phyloP scores from a whole-genome alignment of 257 asterid genomes.

The Capsicum baccatum region DNA sequence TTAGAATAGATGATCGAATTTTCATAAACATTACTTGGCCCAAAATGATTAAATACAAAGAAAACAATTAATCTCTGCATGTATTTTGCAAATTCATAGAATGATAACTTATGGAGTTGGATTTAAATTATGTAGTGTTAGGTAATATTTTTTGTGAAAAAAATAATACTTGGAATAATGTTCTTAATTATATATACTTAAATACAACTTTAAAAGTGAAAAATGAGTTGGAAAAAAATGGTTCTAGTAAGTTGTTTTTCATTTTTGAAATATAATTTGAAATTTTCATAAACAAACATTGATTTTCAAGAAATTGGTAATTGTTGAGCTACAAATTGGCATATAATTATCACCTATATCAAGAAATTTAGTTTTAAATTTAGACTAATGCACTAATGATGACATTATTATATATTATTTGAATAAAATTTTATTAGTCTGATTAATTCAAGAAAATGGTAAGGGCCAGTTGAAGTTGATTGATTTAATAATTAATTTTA shows the following conservation, averaged over 20 bases:
- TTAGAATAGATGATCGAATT: background rate
- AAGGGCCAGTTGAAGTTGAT: conserved; percentile 9
- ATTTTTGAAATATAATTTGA: no score
- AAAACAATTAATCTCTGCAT: no score
- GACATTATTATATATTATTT: background rate
- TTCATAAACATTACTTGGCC: background rate
- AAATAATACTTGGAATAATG: no score
- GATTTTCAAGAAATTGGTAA: background rate
- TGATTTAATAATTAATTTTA: background rate
- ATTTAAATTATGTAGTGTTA: no score
- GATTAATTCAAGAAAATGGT: background rate
- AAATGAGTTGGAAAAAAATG: no score
- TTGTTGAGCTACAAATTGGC: background rate
- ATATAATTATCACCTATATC: background rate
- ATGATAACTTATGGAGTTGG: no score
- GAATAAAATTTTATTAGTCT: background rate
- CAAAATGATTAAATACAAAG: background rate
- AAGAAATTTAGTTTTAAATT: background rate
- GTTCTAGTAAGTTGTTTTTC: no score
- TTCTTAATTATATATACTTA: no score
- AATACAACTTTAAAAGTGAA: no score
- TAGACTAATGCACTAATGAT: background rate
- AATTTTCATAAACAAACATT: no score
- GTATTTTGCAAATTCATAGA: background rate
- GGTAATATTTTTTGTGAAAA: no score